A percentile compares a stretch with the other conserved stretches of the same genome.
Conservation (phyloP, 148 eudicot genomes). For the Rhododendron molle region DNA sequence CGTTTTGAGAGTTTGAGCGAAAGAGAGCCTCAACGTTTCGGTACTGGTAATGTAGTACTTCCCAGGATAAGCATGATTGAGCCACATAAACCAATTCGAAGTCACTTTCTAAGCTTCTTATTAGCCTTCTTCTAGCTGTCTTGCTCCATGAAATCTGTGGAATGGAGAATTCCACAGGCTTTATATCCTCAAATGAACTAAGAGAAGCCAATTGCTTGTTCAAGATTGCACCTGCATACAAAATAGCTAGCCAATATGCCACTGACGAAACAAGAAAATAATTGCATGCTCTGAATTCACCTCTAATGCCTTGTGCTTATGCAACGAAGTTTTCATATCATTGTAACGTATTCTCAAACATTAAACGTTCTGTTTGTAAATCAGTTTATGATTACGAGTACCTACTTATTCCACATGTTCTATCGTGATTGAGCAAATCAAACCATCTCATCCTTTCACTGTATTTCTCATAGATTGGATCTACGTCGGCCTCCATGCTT, state of each 20-base stretch:
- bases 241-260: background rate
- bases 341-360: background rate
- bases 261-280: background rate
- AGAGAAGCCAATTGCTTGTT: constrained; percentile 15
- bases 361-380: background rate
- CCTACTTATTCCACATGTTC: constrained; percentile 32
- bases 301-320: background rate
- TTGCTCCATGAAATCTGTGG: constrained; percentile 12
- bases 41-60: constrained; percentile 35
- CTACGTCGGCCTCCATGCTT: constrained; percentile 8
- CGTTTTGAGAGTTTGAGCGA: background rate
- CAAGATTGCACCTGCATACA: constrained; percentile 19
- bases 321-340: background rate
- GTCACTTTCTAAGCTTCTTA: constrained; percentile 32
- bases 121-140: constrained; percentile 15
- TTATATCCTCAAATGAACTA: constrained; percentile 3
- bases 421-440: constrained; percentile 28
- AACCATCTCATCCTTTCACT: constrained; percentile 36
- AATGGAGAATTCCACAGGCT: constrained; percentile 9
- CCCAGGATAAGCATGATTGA: constrained; percentile 41
- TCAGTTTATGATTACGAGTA: background rate
- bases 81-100: constrained; percentile 38
- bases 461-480: constrained; percentile 23
- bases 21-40: constrained; percentile 22
- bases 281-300: background rate